A percentile compares a stretch with the other conserved stretches of the same genome.
Conservation (phyloP, 306 rosid genomes). For the Lupinus albus region DNA sequence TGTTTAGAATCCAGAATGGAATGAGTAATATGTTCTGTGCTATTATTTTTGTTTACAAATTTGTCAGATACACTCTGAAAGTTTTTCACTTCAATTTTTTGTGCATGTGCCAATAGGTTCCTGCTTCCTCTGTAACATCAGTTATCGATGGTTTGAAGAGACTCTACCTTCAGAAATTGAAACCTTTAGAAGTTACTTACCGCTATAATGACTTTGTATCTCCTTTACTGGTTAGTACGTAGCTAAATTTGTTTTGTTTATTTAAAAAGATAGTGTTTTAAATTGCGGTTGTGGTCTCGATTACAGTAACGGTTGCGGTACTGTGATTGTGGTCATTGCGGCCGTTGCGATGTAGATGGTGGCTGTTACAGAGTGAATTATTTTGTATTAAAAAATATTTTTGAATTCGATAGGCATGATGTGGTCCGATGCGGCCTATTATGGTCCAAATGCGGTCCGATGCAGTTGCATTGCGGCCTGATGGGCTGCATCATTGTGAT, state of each 20-base stretch:
- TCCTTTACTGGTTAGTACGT: constrained; percentile 66
- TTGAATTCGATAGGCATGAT: no score
- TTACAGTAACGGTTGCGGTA: no score
- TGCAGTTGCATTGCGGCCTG: no score
- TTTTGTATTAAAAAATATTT: no score
- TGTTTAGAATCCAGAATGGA: constrained; percentile 1
- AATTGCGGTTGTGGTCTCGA: no score
- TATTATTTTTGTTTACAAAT: neutral
- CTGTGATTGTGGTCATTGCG: no score
- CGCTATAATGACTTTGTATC: constrained; percentile 83
- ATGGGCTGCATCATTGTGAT: no score
- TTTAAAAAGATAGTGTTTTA: no score
- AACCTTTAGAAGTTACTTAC: constrained; percentile 84
- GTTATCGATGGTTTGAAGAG: constrained; percentile 82
- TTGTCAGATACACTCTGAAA: neutral
- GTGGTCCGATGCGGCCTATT: no score
- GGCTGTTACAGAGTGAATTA: no score
- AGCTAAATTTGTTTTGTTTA: neutral
- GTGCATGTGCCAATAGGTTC: constrained; percentile 49
- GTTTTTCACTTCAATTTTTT: constrained; percentile 14
- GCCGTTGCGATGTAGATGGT: no score
- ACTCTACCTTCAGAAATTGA: constrained; percentile 87
- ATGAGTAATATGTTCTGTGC: neutral
- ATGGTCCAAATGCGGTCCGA: no score
- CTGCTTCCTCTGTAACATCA: constrained; percentile 85